Percentiles rank a stretch among this genome's conserved stretches.
phyloP scores from a whole-genome alignment of 257 asterid species.

The Solanum pinnatisectum region DNA sequence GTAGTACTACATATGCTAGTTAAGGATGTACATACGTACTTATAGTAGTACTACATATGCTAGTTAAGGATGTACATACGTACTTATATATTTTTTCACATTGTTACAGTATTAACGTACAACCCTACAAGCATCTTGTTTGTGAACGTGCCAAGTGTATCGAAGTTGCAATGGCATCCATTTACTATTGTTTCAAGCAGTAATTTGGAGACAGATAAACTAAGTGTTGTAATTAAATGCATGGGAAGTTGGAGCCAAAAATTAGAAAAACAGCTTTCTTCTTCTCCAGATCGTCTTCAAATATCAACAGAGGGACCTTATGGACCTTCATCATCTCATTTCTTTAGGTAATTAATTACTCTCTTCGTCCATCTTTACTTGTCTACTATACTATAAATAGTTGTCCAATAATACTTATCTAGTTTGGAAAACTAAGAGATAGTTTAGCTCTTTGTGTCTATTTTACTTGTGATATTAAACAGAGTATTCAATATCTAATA shows the following conservation, averaged over 20 bases:
- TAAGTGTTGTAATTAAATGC: constrained; percentile 20
- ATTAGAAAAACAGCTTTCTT: constrained; percentile 20
- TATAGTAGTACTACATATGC: background rate
- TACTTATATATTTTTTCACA: background rate
- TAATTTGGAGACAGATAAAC: constrained; percentile 22
- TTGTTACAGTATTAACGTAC: constrained; percentile 15
- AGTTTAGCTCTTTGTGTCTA: no score
- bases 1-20: background rate
- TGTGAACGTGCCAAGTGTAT: constrained; percentile 25
- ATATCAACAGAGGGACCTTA: constrained; percentile 60
- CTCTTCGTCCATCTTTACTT: no score
- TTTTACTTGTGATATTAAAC: no score
- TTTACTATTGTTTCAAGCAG: constrained; percentile 26
- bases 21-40: background rate
- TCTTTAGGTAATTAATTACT: background rate
- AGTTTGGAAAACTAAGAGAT: no score
- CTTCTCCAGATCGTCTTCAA: constrained; percentile 26
- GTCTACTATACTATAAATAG: no score
- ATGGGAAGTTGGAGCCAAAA: constrained; percentile 33
- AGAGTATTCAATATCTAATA: no score
- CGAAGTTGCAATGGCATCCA: constrained; percentile 45
- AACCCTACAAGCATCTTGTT: constrained; percentile 27
- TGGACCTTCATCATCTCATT: constrained; percentile 34
- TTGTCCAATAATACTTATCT: no score
- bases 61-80: background rate